These are phyloP conservation scores for Blastocystis sp. DNA, from an alignment of 352 stramenopile species.

Conservation along the genomic window DNA sequence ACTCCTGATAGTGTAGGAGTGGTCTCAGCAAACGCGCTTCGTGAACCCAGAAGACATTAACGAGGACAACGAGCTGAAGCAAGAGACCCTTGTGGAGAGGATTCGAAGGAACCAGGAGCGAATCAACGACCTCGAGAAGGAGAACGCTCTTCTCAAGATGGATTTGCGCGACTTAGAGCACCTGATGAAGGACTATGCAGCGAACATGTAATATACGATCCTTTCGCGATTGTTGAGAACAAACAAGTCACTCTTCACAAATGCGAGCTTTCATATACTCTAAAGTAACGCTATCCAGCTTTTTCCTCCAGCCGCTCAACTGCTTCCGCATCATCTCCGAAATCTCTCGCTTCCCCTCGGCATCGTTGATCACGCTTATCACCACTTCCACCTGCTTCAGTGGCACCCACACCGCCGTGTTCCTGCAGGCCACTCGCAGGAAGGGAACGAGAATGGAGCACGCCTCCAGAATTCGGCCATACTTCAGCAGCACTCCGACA, in stretches of 20 bases:
- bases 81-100: neutral
- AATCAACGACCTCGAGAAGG: constrained; percentile 11
- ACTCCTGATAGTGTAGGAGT: neutral
- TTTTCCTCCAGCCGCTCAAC: no score
- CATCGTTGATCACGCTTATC: no score
- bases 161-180: constrained; percentile 13
- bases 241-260: neutral
- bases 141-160: neutral
- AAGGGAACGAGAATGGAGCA: no score
- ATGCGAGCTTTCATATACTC: no score
- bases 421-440: no score
- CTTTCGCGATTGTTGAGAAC: neutral
- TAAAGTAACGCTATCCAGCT: no score
- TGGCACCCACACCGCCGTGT: no score
- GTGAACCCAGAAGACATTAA: constrained; percentile 5
- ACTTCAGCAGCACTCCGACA: no score
- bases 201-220: constrained; percentile 21
- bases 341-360: no score
- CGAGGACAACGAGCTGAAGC: neutral
- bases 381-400: no score
- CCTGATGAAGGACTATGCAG: constrained; percentile 32
- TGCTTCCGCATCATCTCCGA: no score
- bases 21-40: neutral
- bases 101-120: neutral
- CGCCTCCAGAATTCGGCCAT: no score